phyloP scores from a whole-genome alignment of 2,329 filamentous ascomycete genomes.

The Penicillium sp. region DNA sequence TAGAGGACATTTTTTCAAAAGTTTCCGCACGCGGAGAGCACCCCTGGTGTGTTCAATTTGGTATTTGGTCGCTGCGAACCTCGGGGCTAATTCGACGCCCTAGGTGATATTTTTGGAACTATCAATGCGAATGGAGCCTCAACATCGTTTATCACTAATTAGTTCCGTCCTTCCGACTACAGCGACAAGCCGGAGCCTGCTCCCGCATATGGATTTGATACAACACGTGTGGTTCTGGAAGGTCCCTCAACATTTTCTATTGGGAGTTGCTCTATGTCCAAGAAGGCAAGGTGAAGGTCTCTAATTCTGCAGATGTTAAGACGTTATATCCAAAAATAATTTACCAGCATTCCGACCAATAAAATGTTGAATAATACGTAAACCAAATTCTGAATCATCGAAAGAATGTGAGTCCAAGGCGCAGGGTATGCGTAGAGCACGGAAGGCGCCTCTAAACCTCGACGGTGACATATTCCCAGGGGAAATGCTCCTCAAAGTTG shows the following conservation, averaged over 20 bases:
- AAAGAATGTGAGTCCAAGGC: no score
- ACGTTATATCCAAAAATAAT: background rate
- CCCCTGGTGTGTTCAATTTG: background rate
- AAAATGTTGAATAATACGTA: background rate
- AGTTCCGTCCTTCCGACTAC: background rate
- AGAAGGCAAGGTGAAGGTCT: background rate
- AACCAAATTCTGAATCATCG: background rate
- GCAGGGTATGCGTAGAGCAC: no score
- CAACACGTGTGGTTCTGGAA: background rate
- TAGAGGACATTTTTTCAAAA: background rate
- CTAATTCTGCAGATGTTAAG: background rate
- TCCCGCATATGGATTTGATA: background rate
- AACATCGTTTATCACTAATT: no score
- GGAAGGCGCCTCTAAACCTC: no score
- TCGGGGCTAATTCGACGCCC: no score
- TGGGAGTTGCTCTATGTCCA: background rate
- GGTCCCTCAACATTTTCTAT: background rate
- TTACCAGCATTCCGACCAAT: background rate
- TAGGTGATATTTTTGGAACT: background rate
- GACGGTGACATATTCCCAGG: background rate
- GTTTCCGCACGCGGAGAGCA: no score
- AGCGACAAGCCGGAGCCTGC: no score
- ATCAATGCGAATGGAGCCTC: background rate
- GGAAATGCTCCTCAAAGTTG: background rate
- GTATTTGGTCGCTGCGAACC: background rate